These are phyloP conservation scores for Eucommia ulmoides DNA, from an alignment of 257 asterid species.

Conservation along the genomic window DNA sequence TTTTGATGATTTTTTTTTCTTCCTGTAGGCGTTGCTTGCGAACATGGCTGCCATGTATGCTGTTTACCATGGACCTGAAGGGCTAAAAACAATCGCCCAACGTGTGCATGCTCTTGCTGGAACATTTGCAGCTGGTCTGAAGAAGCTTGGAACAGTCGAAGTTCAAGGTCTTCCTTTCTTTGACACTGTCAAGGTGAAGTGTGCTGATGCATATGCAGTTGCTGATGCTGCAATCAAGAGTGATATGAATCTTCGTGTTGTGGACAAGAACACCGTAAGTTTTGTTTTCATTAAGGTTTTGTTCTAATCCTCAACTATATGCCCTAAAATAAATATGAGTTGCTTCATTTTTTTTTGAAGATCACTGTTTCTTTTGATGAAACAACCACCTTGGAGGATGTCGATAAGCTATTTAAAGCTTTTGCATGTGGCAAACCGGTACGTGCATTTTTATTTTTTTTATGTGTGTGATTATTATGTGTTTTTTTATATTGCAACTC, in stretches of 20 bases:
- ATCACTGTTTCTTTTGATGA: conserved; percentile 86
- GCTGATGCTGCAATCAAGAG: conserved; percentile 67
- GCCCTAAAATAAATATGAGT: conserved; percentile 16
- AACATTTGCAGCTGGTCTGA: conserved; percentile 62
- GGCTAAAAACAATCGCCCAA: conserved; percentile 82
- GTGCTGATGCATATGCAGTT: conserved; percentile 65
- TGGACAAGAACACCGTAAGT: conserved; percentile 57
- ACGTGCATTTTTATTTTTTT: no score
- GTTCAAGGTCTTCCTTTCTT: conserved; percentile 87
- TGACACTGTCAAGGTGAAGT: conserved; percentile 80
- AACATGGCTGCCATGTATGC: conserved; percentile 99
- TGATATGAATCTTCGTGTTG: conserved; percentile 65
- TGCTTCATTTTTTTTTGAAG: no score
- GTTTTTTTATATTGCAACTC: not conserved
- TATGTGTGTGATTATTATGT: no score
- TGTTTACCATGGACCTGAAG: conserved; percentile 97
- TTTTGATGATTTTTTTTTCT: no score
- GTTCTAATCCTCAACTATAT: not conserved
- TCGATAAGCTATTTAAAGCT: conserved; percentile 77
- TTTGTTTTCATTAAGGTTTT: not conserved
- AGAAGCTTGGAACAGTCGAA: conserved; percentile 82
- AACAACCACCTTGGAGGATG: conserved; percentile 87
- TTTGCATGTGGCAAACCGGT: conserved; percentile 83
- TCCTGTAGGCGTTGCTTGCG: conserved; percentile 80
- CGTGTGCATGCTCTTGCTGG: conserved; percentile 97